Conservation (phyloP, 139 green algal species). For the Haematococcus sp. region DNA sequence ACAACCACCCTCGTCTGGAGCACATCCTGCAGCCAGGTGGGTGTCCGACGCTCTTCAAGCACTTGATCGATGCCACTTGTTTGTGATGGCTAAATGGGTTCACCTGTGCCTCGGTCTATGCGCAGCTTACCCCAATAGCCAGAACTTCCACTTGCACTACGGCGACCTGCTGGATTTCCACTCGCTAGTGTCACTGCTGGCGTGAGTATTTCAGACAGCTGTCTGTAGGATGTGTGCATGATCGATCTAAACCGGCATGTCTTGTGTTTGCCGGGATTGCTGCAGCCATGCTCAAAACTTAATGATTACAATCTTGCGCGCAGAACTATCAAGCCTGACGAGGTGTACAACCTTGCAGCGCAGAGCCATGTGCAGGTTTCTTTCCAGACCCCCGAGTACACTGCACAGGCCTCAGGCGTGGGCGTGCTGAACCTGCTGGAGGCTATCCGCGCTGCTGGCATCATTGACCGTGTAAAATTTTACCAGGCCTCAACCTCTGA, state of each 20-base stretch:
- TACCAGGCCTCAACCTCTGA: conserved; percentile 82
- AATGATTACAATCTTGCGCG: background rate
- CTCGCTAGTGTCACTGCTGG: conserved; percentile 34
- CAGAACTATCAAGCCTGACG: conserved; percentile 48
- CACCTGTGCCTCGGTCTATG: background rate
- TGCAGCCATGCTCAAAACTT: background rate
- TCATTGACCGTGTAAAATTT: conserved; percentile 48
- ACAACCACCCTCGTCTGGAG: conserved; percentile 64
- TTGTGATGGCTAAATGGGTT: background rate
- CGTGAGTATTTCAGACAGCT: conserved; percentile 14
- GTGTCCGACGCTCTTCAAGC: background rate
- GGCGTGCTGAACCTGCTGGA: conserved; percentile 67
- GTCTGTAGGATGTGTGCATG: background rate
- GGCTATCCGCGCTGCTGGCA: conserved; percentile 47
- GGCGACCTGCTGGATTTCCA: conserved; percentile 62
- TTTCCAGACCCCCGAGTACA: conserved; percentile 76
- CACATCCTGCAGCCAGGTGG: conserved; percentile 45
- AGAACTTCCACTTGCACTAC: conserved; percentile 59
- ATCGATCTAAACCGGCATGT: background rate
- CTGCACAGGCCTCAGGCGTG: conserved; percentile 56
- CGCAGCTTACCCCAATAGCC: conserved; percentile 4
- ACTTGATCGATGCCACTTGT: too few species aligned
- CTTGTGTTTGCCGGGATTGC: background rate
- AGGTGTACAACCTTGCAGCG: conserved; percentile 84
- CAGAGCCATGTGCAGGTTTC: conserved; percentile 71